These are phyloP conservation scores for Fomitopsis betulina DNA, from an alignment of 1,284 basidiomycete genomes.

Conservation along the genomic window DNA sequence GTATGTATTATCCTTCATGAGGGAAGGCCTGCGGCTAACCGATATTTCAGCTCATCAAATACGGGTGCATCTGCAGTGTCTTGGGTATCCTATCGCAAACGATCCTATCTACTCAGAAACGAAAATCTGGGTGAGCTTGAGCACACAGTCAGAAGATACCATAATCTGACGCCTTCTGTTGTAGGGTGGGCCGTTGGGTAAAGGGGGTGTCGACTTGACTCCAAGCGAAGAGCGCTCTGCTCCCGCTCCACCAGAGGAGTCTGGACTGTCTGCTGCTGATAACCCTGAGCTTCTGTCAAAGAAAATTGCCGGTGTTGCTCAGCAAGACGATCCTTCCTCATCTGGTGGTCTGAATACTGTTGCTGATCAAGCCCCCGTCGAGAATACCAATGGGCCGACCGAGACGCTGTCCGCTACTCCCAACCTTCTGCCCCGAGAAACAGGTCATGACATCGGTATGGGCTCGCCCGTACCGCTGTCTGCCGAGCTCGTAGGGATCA, in stretches of 20 bases:
- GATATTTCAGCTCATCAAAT: conserved; percentile 79
- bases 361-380: neutral
- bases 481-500: conserved; percentile 78
- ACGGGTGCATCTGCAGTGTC: conserved; percentile 92
- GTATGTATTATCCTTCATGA: conserved; percentile 33
- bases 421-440: conserved; percentile 73
- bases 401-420: neutral
- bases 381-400: neutral
- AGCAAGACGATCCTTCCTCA: neutral
- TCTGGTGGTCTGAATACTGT: neutral
- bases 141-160: neutral
- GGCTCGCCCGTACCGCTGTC: conserved; percentile 86
- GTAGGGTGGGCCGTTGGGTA: conserved; percentile 70
- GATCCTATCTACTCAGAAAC: conserved; percentile 83
- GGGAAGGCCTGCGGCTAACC: neutral
- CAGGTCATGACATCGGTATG: conserved; percentile 85
- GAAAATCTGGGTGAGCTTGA: conserved; percentile 70
- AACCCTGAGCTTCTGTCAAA: conserved; percentile 32
- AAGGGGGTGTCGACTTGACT: conserved; percentile 76
- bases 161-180: neutral
- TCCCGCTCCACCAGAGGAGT: conserved; percentile 57
- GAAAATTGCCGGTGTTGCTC: neutral
- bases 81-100: conserved; percentile 92
- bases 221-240: conserved; percentile 62
- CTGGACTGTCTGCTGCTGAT: conserved; percentile 27